These are phyloP conservation scores for Serendipita sp. DNA, from an alignment of 768 basidiomycete species.

Conservation along the genomic window DNA sequence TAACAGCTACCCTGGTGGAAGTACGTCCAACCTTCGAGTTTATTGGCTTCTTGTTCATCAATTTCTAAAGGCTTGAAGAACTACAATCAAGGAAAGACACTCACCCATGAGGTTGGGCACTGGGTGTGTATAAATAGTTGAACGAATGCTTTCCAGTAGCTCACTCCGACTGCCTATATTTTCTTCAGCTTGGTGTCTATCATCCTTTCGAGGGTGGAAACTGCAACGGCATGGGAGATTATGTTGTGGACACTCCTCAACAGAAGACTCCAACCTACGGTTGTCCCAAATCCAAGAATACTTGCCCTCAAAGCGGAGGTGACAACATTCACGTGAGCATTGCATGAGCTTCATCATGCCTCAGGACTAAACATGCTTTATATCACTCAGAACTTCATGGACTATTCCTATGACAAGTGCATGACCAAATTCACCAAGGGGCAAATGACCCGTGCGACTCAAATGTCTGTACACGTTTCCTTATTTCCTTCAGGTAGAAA, in stretches of 20 bases:
- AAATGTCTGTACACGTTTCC: no score
- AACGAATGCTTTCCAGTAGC: background rate
- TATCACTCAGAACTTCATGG: background rate
- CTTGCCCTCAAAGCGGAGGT: background rate
- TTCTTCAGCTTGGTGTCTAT: background rate
- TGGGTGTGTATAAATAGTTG: slow-evolving; percentile 20
- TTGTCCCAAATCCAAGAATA: background rate
- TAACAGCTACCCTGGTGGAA: background rate
- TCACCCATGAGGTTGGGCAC: slow-evolving; percentile 44
- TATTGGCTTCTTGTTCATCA: no score
- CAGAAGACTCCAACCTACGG: background rate
- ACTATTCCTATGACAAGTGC: background rate
- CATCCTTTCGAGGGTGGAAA: background rate
- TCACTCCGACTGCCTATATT: no score
- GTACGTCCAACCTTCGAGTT: background rate
- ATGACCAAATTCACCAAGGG: no score
- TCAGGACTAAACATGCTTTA: background rate
- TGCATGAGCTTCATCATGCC: background rate
- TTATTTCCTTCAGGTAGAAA: no score
- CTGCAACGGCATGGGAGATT: background rate
- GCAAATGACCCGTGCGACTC: no score
- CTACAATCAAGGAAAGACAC: slow-evolving; percentile 27
- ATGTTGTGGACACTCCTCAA: background rate
- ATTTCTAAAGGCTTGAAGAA: slow-evolving; percentile 8
- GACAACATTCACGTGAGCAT: background rate